Evolutionary conservation across 257 asterid genomes (phyloP).

Genomic region (Verbascum thapsus): DNA sequence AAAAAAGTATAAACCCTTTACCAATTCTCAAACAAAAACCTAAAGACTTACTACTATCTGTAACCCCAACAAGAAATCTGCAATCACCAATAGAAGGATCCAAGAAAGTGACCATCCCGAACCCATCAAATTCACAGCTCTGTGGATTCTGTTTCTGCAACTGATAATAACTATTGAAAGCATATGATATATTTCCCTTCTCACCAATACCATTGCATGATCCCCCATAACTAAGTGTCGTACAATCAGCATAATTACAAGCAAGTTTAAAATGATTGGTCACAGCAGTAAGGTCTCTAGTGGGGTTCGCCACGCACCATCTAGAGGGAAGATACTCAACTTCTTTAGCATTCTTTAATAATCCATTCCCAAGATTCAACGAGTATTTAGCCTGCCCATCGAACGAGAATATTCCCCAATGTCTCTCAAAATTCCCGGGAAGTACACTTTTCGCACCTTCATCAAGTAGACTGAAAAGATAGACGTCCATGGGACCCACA

Average conservation of each 20-base stretch:
- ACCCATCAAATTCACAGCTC: conserved; percentile 94
- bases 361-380: conserved; percentile 74
- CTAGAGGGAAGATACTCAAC: conserved; percentile 85
- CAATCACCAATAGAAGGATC: conserved; percentile 84
- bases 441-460: conserved; percentile 84
- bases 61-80: conserved; percentile 85
- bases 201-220: conserved; percentile 72
- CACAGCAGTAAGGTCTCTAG: conserved; percentile 65
- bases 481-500: conserved; percentile 76
- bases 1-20: conserved; percentile 21
- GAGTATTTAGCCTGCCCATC: conserved; percentile 94
- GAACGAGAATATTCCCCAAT: conserved; percentile 92
- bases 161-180: conserved; percentile 91
- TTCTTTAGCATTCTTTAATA: conserved; percentile 62
- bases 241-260: conserved; percentile 84
- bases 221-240: conserved; percentile 83
- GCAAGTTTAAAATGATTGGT: conserved; percentile 68
- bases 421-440: conserved; percentile 92
- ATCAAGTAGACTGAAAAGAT: conserved; percentile 83
- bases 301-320: conserved; percentile 90
- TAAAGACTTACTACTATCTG: conserved; percentile 37
- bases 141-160: conserved; percentile 62
- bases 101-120: conserved; percentile 89
- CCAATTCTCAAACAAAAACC: conserved; percentile 34
- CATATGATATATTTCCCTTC: conserved; percentile 85